Base-by-base conservation (phyloP, 176 grass and related monocot species). In the Carex pumila region DNA sequence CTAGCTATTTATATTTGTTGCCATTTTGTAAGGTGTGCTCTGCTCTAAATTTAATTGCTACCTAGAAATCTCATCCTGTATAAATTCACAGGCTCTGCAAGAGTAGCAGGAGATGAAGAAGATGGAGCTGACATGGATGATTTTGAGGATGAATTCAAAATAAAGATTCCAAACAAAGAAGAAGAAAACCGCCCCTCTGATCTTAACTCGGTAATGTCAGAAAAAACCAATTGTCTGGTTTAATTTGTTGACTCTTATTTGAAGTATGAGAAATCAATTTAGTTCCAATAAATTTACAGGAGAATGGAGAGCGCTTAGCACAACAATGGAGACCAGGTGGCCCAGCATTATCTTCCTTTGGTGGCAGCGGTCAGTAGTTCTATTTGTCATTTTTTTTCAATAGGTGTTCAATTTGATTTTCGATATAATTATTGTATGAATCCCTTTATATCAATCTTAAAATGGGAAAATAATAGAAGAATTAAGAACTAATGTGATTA, bases 71-170 rank as follows among this genome's bases (percentile, higher is more conserved):
- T 83, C 64, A 66, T 30, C 55, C 12, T 31, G 13, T 0, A 52
- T 4, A 83, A 32, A 81, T 21, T 29, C 17, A 62, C 87, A 94
- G 95, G 92, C 39, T 87, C 29, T 50, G 82, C 91, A 3, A 93
- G 91, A 72, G 89, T 89, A 79, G 86, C 86, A 68, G 95, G 92
- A 50, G 92, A 98, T 77, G 89, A 91, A 8, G 93, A 95, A 0
- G 91, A 92, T 8, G 91, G 75, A 39, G 52, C 52, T 7, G 88
- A 97, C 12, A 92, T 98, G 95, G 91, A 95, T 79, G 95, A 98
- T 76, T 55, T 92, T 2, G 92, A 95, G 22, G 92, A 93, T 34
- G 95, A 98, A 78, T 89, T 93, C 83, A 92, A 86, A 82, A 75
- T 64, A 13, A 95, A 90, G 85, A 94, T 82, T 88, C 92, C 91